These are phyloP conservation scores for Daldinia childiae DNA, from an alignment of 495 filamentous ascomycete genomes.

Conservation along the genomic window DNA sequence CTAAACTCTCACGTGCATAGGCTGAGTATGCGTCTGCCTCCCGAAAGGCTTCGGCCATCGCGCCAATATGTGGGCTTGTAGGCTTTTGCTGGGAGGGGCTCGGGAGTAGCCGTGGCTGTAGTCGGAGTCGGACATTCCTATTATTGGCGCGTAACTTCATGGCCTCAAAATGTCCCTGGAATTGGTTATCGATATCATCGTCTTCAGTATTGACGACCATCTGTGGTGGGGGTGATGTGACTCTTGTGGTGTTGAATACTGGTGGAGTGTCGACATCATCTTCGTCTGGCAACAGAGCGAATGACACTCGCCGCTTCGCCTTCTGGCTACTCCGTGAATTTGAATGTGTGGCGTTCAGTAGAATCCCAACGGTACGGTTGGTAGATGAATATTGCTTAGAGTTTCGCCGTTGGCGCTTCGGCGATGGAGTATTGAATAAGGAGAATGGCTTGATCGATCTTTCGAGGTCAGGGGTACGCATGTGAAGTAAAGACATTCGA, in stretches of 20 bases:
- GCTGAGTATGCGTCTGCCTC: slow-evolving; percentile 37
- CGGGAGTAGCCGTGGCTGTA: slow-evolving; percentile 46
- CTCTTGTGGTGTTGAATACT: slow-evolving; percentile 12
- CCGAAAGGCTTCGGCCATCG: slow-evolving; percentile 55
- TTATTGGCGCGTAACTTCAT: slow-evolving; percentile 43
- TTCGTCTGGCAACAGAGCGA: slow-evolving; percentile 33
- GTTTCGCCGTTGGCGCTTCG: slow-evolving; percentile 13
- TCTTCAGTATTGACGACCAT: slow-evolving; percentile 15
- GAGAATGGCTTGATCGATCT: slow-evolving; percentile 43
- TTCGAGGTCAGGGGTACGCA: slow-evolving; percentile 38
- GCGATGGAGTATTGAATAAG: slow-evolving; percentile 40
- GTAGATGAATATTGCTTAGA: slow-evolving; percentile 8
- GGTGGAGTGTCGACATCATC: slow-evolving; percentile 2
- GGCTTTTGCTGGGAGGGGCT: slow-evolving; percentile 53
- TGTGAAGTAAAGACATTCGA: not conserved
- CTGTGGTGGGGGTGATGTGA: slow-evolving; percentile 41
- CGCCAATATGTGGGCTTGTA: slow-evolving; percentile 49
- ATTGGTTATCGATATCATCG: slow-evolving; percentile 32
- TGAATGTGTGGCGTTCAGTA: slow-evolving; percentile 16
- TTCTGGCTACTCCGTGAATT: slow-evolving; percentile 11
- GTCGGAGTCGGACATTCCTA: slow-evolving; percentile 1
- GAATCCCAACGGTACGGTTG: slow-evolving; percentile 13
- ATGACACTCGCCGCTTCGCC: slow-evolving; percentile 39
- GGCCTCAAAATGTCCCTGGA: slow-evolving; percentile 51
- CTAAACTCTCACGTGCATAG: not conserved